Evolutionary conservation across 176 grass and related monocot species (phyloP).

Genomic region (Triticum monococcum): DNA sequence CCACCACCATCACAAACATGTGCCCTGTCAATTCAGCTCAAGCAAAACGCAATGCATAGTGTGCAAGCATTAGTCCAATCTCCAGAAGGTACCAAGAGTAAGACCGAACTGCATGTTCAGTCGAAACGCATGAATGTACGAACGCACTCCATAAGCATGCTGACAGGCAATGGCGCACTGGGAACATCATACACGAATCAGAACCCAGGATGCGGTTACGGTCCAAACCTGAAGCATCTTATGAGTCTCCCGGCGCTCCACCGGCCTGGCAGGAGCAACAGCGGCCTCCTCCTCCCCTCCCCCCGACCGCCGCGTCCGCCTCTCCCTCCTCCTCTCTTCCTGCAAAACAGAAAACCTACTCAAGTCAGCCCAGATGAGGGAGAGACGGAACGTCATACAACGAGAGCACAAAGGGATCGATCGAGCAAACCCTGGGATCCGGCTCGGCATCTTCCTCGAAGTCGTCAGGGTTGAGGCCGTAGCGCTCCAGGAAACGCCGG

Average conservation of each 20-base stretch:
- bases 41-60: neutral
- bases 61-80: neutral
- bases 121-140: neutral
- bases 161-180: neutral
- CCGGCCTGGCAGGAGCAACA: neutral
- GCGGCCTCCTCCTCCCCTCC: slow-evolving; percentile 16
- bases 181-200: neutral
- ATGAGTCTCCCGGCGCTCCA: slow-evolving; percentile 71
- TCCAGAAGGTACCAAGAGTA: neutral
- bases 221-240: slow-evolving; percentile 78
- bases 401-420: neutral
- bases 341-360: neutral
- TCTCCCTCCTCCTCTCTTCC: slow-evolving; percentile 32
- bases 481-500: slow-evolving; percentile 54
- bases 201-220: neutral
- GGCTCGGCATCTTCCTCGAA: slow-evolving; percentile 33
- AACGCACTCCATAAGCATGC: neutral
- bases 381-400: neutral
- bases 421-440: slow-evolving; percentile 39
- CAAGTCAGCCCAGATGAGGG: neutral
- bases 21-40: neutral
- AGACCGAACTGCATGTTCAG: neutral
- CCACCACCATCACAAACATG: neutral
- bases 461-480: slow-evolving; percentile 66
- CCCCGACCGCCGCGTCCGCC: slow-evolving; percentile 25